Base-by-base conservation (phyloP, 2,329 filamentous ascomycete species). In the Talaromyces amestolkiae region DNA sequence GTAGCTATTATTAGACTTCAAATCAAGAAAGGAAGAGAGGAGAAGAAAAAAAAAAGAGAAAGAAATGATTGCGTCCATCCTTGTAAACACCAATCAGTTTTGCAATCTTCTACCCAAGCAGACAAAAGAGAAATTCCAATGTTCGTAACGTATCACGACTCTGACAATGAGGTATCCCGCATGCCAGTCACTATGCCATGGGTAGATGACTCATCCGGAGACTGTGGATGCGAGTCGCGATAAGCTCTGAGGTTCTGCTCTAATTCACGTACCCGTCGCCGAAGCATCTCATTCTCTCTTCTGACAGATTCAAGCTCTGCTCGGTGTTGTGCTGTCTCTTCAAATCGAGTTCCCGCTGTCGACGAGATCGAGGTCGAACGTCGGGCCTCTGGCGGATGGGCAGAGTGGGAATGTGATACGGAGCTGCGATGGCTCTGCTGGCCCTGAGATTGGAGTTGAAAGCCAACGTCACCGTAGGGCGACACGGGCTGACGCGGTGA, bases 271-370 rank as follows among this genome's bases (percentile, higher is more conserved):
- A 83, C 76, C 10, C 79, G 78, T 33, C 75, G 75, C 58, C 80
- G 76, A 45, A 83, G 72, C 35, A 73, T 70, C 64, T 83, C 81
- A 61, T 83, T 83, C 69, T 83, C 81, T 11, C 76, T 73, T 67
- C 78, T 80, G 39, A 81, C 74, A 1, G 74, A 70, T 56, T 82
- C 81, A 27, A 82, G 67, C 63, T 83, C 81, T 39, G 75, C 74
- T 24, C 77, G 75, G 45, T 82, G 79, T 17, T 76, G 71, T 1
- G 76, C 71, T 5, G 74, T 73, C 66, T 82, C 81, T 61, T 82
- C 81, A 58, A 78, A 79, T 22, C 81, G 75, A 33, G 17, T 65
- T 17, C 59, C 60, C 7, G 39, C 60, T 9, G 65, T 58, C 24
- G 75, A 70, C 13, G 70, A 72, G 8, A 69, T 71, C 13, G 71